These are phyloP conservation scores for Talaromyces sp. DNA, from an alignment of 2,329 filamentous ascomycete species.

Conservation along the genomic window DNA sequence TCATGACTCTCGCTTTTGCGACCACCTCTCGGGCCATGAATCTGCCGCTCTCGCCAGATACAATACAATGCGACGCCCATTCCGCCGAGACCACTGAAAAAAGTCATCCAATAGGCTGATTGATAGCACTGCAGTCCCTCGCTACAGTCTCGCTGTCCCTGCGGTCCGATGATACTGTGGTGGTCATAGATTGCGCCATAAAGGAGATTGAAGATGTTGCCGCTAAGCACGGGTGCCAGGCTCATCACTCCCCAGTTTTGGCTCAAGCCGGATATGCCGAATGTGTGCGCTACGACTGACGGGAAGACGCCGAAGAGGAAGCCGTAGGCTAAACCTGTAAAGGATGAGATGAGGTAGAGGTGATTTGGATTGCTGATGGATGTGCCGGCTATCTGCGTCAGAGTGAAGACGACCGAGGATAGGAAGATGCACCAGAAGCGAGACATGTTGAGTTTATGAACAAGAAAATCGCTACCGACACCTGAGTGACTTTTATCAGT, in stretches of 20 bases:
- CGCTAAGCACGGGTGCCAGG: conserved; percentile 76
- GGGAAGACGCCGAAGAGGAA: conserved; percentile 93
- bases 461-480: conserved; percentile 84
- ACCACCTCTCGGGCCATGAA: conserved; percentile 19
- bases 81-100: conserved; percentile 65
- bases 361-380: conserved; percentile 70
- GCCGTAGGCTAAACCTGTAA: conserved; percentile 86
- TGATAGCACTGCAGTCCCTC: conserved; percentile 78
- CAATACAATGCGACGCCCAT: conserved; percentile 61
- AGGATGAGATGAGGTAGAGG: conserved; percentile 70
- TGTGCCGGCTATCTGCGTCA: conserved; percentile 73
- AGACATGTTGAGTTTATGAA: conserved; percentile 72
- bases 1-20: conserved; percentile 29
- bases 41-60: conserved; percentile 37
- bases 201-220: conserved; percentile 87
- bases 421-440: conserved; percentile 87
- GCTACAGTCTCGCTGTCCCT: conserved; percentile 67
- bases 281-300: conserved; percentile 80
- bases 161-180: conserved; percentile 64
- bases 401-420: conserved; percentile 69
- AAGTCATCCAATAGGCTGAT: conserved; percentile 72
- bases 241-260: conserved; percentile 98
- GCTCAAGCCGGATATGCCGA: conserved; percentile 80
- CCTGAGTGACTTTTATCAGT: conserved; percentile 43
- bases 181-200: conserved; percentile 80